Conservation (phyloP, 73 alveolate species). For the Stentor coeruleus region DNA sequence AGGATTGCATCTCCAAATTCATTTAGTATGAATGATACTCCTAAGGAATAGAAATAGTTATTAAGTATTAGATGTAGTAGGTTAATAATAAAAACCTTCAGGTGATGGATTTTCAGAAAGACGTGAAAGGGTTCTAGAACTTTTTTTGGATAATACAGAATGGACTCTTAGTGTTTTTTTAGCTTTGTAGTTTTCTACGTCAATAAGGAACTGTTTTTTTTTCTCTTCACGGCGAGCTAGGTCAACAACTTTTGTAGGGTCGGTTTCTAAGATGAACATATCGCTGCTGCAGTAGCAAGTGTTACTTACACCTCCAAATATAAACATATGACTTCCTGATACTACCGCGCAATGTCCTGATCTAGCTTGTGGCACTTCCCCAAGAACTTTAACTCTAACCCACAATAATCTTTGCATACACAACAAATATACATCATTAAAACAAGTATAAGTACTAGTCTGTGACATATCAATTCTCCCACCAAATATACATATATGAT, state of each 20-base stretch:
- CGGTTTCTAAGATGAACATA: slow-evolving; percentile 1
- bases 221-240: background rate
- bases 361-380: slow-evolving; percentile 35
- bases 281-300: slow-evolving; percentile 26
- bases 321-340: slow-evolving; percentile 32
- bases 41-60: too few species aligned
- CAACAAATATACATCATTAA: slow-evolving; percentile 16
- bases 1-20: too few species aligned
- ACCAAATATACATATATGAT: slow-evolving; percentile 16
- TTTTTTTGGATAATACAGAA: background rate
- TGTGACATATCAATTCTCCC: slow-evolving; percentile 27
- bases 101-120: background rate
- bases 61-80: too few species aligned
- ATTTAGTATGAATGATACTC: too few species aligned
- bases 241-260: background rate
- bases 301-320: slow-evolving; percentile 55
- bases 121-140: background rate
- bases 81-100: background rate
- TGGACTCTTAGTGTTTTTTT: too few species aligned
- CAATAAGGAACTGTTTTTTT: background rate
- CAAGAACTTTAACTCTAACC: slow-evolving; percentile 20
- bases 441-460: background rate
- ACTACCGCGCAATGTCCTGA: slow-evolving; percentile 46
- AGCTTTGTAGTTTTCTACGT: background rate
- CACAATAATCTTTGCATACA: slow-evolving; percentile 30